These are phyloP conservation scores for Astraeus odoratus DNA, from an alignment of 768 basidiomycete genomes.

Conservation along the genomic window DNA sequence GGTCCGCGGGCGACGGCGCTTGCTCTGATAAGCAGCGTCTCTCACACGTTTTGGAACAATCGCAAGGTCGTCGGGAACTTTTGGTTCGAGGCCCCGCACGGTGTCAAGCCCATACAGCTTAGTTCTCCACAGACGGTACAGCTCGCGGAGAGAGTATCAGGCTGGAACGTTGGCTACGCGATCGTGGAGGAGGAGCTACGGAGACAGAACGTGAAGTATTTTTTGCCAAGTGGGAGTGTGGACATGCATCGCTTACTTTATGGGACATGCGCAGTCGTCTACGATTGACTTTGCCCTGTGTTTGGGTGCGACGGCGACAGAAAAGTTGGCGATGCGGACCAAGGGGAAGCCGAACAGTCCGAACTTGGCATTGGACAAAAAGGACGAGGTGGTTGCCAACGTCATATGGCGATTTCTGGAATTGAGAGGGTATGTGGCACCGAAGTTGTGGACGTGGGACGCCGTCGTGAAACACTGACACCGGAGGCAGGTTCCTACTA, in stretches of 20 bases:
- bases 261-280: conserved; percentile 57
- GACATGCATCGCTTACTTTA: conserved; percentile 16
- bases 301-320: conserved; percentile 80
- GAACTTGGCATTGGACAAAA: conserved; percentile 72
- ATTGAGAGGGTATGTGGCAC: conserved; percentile 65
- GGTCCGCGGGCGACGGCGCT: conserved; percentile 88
- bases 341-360: conserved; percentile 51
- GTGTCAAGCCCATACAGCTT: conserved; percentile 59
- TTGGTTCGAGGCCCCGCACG: conserved; percentile 64
- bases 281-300: conserved; percentile 96
- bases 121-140: conserved; percentile 74
- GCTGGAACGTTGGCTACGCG: conserved; percentile 83
- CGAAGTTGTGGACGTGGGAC: conserved; percentile 4
- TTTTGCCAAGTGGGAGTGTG: conserved; percentile 13
- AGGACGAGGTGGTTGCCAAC: conserved; percentile 97
- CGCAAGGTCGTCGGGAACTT: conserved; percentile 66
- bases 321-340: conserved; percentile 77
- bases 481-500: conserved; percentile 64
- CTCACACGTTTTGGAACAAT: conserved; percentile 75
- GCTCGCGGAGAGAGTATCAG: conserved; percentile 78
- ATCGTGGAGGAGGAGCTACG: conserved; percentile 92
- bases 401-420: conserved; percentile 98
- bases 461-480: conserved; percentile 7
- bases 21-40: conserved; percentile 77
- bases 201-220: conserved; percentile 81